Evolutionary conservation across 2,329 filamentous ascomycete species (phyloP).

Genomic region (Tetracladium maxilliforme): DNA sequence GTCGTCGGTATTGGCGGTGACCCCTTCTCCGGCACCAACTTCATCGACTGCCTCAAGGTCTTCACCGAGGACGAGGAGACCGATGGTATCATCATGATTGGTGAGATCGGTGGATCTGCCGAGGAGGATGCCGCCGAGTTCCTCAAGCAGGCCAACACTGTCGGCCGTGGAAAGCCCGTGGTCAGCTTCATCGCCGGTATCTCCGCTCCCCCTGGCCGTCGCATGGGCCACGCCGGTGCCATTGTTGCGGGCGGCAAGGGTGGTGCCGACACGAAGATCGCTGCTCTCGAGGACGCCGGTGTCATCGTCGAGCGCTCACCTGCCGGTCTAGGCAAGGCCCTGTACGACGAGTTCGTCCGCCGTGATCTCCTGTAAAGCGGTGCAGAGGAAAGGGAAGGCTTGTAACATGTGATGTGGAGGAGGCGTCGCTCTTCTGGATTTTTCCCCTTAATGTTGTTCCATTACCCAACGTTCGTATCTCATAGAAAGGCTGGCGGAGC

Average conservation of each 20-base stretch:
- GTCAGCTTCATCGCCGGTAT: conserved; percentile 98
- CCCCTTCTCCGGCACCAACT: conserved; percentile 98
- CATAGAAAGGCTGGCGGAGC: too few species aligned
- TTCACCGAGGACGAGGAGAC: conserved; percentile 95
- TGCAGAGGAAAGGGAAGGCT: too few species aligned
- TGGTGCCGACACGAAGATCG: conserved; percentile 95
- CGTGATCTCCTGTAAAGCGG: conserved; percentile 69
- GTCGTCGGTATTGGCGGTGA: conserved; percentile 97
- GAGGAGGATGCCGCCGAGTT: conserved; percentile 98
- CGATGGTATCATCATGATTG: conserved; percentile 99
- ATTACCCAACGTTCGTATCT: too few species aligned
- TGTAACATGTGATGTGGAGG: too few species aligned
- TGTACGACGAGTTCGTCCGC: conserved; percentile 92
- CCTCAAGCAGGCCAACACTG: conserved; percentile 79
- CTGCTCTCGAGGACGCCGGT: conserved; percentile 80
- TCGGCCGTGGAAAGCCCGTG: conserved; percentile 90
- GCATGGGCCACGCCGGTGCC: conserved; percentile 96
- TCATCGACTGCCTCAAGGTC: conserved; percentile 97
- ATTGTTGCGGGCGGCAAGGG: conserved; percentile 97
- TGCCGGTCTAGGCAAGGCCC: conserved; percentile 78
- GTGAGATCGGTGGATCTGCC: conserved; percentile 92
- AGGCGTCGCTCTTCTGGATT: too few species aligned
- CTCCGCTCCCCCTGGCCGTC: conserved; percentile 84
- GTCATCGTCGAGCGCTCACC: conserved; percentile 95
- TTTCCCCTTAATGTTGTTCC: too few species aligned